These are phyloP conservation scores for Plantago ovata DNA, from an alignment of 257 asterid species.

Conservation along the genomic window DNA sequence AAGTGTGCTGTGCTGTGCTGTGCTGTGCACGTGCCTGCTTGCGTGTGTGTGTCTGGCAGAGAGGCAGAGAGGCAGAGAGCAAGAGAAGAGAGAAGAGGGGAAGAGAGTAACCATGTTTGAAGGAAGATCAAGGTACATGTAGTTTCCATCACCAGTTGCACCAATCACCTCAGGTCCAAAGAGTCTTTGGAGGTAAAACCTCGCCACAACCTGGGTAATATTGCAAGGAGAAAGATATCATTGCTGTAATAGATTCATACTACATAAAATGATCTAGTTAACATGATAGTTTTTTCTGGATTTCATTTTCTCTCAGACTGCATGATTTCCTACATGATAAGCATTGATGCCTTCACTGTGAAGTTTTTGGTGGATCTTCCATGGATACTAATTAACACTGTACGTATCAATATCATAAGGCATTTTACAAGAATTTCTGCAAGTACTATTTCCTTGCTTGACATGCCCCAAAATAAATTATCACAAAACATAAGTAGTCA, in stretches of 20 bases:
- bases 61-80: no score
- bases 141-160: conserved; percentile 69
- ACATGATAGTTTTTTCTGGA: neutral
- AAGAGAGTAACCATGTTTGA: conserved; percentile 70
- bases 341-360: neutral
- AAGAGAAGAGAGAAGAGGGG: conserved; percentile 17
- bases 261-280: no score
- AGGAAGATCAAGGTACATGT: conserved; percentile 87
- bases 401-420: neutral
- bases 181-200: conserved; percentile 68
- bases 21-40: no score
- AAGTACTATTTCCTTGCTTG: neutral
- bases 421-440: neutral
- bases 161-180: conserved; percentile 70
- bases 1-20: no score
- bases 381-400: neutral
- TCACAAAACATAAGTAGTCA: neutral
- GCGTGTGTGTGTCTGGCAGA: no score
- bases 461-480: neutral
- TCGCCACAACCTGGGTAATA: conserved; percentile 48
- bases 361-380: neutral
- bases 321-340: neutral
- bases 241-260: no score
- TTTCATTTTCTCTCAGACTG: neutral
- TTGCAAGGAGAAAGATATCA: neutral